Base-by-base conservation (phyloP, 2,329 filamentous ascomycete species). In the Tolypocladium guangdongense region DNA sequence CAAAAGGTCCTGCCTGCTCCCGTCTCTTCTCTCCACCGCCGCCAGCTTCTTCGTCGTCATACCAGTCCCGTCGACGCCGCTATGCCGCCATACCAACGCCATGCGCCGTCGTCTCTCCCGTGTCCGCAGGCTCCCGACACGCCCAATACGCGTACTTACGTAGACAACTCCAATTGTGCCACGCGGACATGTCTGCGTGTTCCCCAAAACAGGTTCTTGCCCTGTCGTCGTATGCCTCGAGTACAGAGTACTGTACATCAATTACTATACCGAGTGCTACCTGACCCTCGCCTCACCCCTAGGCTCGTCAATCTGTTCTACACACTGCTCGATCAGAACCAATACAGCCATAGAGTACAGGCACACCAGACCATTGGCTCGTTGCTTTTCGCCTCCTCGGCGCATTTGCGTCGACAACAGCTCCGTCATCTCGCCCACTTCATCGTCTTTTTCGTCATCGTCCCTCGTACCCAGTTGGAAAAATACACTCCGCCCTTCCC, bases 391-490 rank as follows among this genome's bases (percentile, higher is more conserved):
- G 14, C 43, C 43, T 33, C 43, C 7, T 32, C 18, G 43, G 27
- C 27, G 27, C 43, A 20, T 49, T 20, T 18, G 47, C 47, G 47
- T 37, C 45, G 27, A 47, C 27, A 33, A 47, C 39, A 30, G 22
- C 30, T 20, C 16, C 45, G 45, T 11, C 22, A 16, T 43, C 39
- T 20, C 12, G 39, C 14, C 27, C 18, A 47, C 27, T 27, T 47
- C 10, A 47, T 47, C 24, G 39, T 37, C 46, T 14, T 48, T 33
- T 35, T 50, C 48, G 22, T 50, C 52, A 51, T 51, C 48, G 48
- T 50, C 39, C 52, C 39, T 51, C 48, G 36, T 51, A 38, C 52
- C 52, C 49, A 32, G 49, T 37, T 27, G 37, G 18, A 47, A 51
- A 54, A 39, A 36, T 50, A 51, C 41, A 51, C 33, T 14, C 37